Conservation (phyloP, 805 yeast genomes). For the Candida glaebosa region DNA sequence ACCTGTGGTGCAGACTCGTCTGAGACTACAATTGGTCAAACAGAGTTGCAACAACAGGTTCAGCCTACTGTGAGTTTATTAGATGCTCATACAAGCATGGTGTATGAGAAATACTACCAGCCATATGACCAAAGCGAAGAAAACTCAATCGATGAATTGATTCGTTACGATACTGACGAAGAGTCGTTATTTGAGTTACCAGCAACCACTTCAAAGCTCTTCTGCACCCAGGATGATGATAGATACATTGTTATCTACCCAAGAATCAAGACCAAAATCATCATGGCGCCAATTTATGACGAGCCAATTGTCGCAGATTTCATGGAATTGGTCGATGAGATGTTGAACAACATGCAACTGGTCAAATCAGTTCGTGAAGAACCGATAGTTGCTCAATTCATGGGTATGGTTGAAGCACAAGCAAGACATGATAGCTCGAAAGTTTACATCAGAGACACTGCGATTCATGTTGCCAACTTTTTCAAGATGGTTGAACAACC, state of each 20-base stretch:
- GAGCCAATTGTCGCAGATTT: background rate
- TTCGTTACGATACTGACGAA: background rate
- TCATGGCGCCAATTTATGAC: background rate
- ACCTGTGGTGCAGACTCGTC: no score
- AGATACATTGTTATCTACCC: background rate
- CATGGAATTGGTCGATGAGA: background rate
- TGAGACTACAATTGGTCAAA: no score
- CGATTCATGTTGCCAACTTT: background rate
- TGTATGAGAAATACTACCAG: no score
- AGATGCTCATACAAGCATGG: no score
- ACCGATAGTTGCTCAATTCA: background rate
- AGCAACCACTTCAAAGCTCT: background rate
- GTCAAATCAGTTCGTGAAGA: background rate
- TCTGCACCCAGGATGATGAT: background rate
- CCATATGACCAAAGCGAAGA: no score
- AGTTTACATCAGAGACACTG: background rate
- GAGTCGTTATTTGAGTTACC: background rate
- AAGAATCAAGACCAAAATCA: background rate
- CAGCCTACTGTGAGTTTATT: no score
- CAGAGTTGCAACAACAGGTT: no score
- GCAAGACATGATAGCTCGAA: background rate
- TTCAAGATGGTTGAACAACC: background rate
- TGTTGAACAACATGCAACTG: background rate
- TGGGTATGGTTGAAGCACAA: background rate
- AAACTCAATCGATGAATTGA: background rate